A percentile compares a stretch with the other conserved stretches of the same genome.
phyloP scores from a whole-genome alignment of 148 eudicot species.

The Hydrangea macrophylla region DNA sequence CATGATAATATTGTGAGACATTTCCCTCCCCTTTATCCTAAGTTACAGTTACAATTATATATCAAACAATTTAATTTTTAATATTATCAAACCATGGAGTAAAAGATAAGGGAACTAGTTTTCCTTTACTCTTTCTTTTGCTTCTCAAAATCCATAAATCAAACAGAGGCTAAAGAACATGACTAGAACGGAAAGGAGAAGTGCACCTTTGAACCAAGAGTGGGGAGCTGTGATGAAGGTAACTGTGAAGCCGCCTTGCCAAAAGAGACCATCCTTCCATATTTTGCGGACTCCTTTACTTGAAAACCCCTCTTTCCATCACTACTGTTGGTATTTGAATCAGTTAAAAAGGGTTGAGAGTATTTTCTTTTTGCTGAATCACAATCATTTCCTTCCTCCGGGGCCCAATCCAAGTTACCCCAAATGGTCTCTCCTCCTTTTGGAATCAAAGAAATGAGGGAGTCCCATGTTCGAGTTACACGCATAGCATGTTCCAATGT shows the following conservation, averaged over 20 bases:
- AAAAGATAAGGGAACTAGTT: too few species aligned
- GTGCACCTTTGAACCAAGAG: conserved; percentile 34
- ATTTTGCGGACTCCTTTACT: conserved; percentile 31
- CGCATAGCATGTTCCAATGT: conserved; percentile 57
- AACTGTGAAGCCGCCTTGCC: conserved; percentile 48
- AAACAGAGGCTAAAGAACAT: too few species aligned
- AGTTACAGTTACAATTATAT: too few species aligned
- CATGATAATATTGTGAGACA: too few species aligned
- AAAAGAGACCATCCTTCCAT: conserved; percentile 61
- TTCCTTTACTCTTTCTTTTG: too few species aligned
- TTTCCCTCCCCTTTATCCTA: too few species aligned
- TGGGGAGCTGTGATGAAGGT: conserved; percentile 43
- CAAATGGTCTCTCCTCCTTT: conserved; percentile 71
- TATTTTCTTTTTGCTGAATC: conserved; percentile 23
- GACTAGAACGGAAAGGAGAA: too few species aligned
- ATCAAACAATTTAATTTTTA: too few species aligned
- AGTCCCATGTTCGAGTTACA: conserved; percentile 63
- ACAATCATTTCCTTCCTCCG: conserved; percentile 50
- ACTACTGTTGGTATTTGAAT: conserved; percentile 26
- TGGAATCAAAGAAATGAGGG: conserved; percentile 52
- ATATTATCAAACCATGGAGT: too few species aligned
- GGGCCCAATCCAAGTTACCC: conserved; percentile 67
- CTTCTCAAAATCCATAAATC: too few species aligned
- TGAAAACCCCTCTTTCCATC: conserved; percentile 21
- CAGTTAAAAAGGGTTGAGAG: conserved; percentile 10